Percentiles rank a stretch among this genome's conserved stretches.
Evolutionary conservation across 2,329 filamentous ascomycete species (phyloP).

Genomic region (Botrytis pseudocinerea): DNA sequence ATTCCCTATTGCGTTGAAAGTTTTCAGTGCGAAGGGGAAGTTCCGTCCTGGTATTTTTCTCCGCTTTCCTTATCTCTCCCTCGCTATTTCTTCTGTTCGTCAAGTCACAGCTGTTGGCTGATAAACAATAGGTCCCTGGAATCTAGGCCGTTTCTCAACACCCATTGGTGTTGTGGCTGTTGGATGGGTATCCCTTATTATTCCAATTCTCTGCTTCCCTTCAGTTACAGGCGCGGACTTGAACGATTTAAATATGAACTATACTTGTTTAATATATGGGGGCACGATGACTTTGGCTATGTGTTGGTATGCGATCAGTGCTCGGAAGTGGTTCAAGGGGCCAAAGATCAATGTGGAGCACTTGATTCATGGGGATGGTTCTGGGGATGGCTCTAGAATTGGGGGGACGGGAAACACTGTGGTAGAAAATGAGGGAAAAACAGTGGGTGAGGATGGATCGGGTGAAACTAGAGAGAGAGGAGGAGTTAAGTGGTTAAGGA

Average conservation of each 20-base stretch:
- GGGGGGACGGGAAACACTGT: neutral
- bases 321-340: constrained; percentile 68
- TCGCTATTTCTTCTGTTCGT: neutral
- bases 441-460: too few species aligned
- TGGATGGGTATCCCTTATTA: constrained; percentile 63
- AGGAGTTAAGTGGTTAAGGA: neutral
- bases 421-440: too few species aligned
- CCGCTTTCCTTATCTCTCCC: fast-evolving
- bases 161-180: constrained; percentile 58
- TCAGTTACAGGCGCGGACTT: constrained; percentile 56
- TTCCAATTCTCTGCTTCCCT: constrained; percentile 68
- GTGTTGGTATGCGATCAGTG: constrained; percentile 64
- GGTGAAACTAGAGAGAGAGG: too few species aligned
- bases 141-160: constrained; percentile 60
- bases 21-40: constrained; percentile 59
- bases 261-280: constrained; percentile 67
- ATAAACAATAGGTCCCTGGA: constrained; percentile 54
- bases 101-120: neutral
- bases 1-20: constrained; percentile 58
- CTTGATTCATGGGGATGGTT: constrained; percentile 15
- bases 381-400: neutral
- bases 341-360: constrained; percentile 65
- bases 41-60: constrained; percentile 58
- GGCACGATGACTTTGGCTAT: constrained; percentile 59
- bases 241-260: constrained; percentile 60